These are phyloP conservation scores for Asterochloris erici DNA, from an alignment of 139 green algal genomes.

Conservation along the genomic window DNA sequence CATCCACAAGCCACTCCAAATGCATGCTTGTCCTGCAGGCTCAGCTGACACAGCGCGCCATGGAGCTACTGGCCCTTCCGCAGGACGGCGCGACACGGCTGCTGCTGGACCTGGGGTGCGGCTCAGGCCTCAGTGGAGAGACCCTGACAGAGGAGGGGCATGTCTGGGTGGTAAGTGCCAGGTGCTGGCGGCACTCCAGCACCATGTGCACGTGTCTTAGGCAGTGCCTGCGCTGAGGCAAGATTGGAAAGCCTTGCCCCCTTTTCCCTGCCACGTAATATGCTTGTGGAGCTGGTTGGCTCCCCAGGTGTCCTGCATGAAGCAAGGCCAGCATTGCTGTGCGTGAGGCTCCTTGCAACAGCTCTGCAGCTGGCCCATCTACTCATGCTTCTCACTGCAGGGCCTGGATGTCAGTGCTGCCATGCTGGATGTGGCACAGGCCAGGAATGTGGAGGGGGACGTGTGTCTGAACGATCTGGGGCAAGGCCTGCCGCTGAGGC, in stretches of 20 bases:
- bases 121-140: conserved; percentile 83
- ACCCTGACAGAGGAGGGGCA: conserved; percentile 63
- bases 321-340: neutral
- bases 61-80: conserved; percentile 93
- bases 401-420: conserved; percentile 80
- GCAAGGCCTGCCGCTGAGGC: conserved; percentile 75
- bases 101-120: conserved; percentile 95
- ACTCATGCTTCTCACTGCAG: neutral
- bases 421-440: conserved; percentile 79
- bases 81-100: conserved; percentile 73
- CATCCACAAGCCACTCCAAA: neutral
- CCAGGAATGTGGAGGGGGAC: conserved; percentile 77
- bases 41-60: conserved; percentile 75
- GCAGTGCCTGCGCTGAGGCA: too few species aligned
- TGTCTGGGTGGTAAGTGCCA: conserved; percentile 65
- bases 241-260: too few species aligned
- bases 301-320: too few species aligned
- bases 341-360: neutral
- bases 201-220: too few species aligned
- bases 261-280: too few species aligned
- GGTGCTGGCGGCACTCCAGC: too few species aligned
- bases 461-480: conserved; percentile 75
- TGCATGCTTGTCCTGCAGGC: conserved; percentile 38
- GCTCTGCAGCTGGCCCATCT: neutral
- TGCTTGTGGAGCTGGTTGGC: too few species aligned